phyloP scores from a whole-genome alignment of 805 yeast genomes.

The Trichomonascus vanleenenianus region DNA sequence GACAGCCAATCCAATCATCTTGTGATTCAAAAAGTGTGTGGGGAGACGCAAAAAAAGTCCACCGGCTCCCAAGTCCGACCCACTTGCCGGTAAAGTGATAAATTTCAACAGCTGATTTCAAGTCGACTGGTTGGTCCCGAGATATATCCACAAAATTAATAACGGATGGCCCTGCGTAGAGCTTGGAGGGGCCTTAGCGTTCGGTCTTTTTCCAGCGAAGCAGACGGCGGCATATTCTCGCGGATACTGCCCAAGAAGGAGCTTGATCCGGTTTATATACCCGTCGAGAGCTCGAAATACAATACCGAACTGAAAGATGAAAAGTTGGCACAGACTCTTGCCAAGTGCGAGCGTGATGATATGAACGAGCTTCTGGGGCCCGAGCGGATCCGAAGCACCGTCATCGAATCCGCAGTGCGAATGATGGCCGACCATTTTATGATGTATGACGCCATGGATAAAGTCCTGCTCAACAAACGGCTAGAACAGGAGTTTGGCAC shows the following conservation, averaged over 20 bases:
- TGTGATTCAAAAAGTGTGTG: background rate
- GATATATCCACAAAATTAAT: too few species aligned
- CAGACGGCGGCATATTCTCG: too few species aligned
- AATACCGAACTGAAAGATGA: background rate
- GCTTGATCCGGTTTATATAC: too few species aligned
- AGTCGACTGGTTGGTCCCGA: too few species aligned
- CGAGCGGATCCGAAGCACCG: constrained; percentile 20
- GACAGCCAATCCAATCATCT: constrained; percentile 28
- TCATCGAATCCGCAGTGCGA: constrained; percentile 25
- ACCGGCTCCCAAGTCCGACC: background rate
- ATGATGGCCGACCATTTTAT: constrained; percentile 26
- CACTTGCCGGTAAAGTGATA: too few species aligned
- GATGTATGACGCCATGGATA: constrained; percentile 24
- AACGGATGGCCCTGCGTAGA: too few species aligned
- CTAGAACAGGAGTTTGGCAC: constrained; percentile 11
- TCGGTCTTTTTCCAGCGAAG: too few species aligned
- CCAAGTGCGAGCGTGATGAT: background rate
- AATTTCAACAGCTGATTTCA: too few species aligned
- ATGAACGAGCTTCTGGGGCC: constrained; percentile 21
- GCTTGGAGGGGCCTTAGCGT: too few species aligned
- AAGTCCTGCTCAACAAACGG: constrained; percentile 16
- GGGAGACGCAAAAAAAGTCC: background rate
- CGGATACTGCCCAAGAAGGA: too few species aligned
- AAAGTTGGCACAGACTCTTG: background rate
- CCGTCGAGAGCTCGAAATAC: too few species aligned